Conservation (phyloP, 805 yeast species). For the Kodamaea nitidulidarum region DNA sequence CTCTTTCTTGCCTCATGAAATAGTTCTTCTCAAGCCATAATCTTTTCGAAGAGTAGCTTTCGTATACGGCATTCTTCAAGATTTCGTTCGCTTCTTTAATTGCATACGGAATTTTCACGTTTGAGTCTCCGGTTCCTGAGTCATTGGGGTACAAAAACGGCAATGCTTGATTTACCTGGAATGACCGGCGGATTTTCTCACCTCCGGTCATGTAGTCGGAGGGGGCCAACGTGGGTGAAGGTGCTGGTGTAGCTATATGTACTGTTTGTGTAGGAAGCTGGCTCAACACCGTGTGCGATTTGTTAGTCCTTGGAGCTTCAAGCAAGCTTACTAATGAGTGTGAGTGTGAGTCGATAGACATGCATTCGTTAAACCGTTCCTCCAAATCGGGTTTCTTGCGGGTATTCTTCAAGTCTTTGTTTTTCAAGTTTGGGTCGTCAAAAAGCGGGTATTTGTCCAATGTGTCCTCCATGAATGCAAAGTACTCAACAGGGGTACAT, state of each 20-base stretch:
- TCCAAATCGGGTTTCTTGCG: slow-evolving; percentile 25
- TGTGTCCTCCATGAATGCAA: slow-evolving; percentile 72
- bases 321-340: slow-evolving; percentile 57
- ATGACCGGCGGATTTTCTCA: slow-evolving; percentile 49
- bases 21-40: slow-evolving; percentile 66
- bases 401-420: slow-evolving; percentile 15
- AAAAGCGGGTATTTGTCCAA: slow-evolving; percentile 72
- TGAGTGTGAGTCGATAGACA: slow-evolving; percentile 41
- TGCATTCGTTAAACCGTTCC: slow-evolving; percentile 26
- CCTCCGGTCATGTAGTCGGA: slow-evolving; percentile 46
- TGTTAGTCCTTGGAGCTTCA: slow-evolving; percentile 53
- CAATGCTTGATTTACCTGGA: slow-evolving; percentile 62
- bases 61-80: slow-evolving; percentile 56
- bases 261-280: slow-evolving; percentile 51
- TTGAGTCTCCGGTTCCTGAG: slow-evolving; percentile 15
- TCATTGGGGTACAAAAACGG: slow-evolving; percentile 63
- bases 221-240: slow-evolving; percentile 63
- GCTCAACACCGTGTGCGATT: slow-evolving; percentile 39
- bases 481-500: slow-evolving; percentile 83
- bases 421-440: slow-evolving; percentile 38
- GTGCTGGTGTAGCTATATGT: slow-evolving; percentile 84
- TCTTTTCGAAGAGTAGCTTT: slow-evolving; percentile 65
- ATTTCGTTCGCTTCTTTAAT: slow-evolving; percentile 76
- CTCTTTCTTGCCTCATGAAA: slow-evolving; percentile 72
- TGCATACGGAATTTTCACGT: slow-evolving; percentile 56